A percentile compares a stretch with the other conserved stretches of the same genome.
phyloP scores from a whole-genome alignment of 2,329 filamentous ascomycete species.

The Colletotrichum orchidophilum region DNA sequence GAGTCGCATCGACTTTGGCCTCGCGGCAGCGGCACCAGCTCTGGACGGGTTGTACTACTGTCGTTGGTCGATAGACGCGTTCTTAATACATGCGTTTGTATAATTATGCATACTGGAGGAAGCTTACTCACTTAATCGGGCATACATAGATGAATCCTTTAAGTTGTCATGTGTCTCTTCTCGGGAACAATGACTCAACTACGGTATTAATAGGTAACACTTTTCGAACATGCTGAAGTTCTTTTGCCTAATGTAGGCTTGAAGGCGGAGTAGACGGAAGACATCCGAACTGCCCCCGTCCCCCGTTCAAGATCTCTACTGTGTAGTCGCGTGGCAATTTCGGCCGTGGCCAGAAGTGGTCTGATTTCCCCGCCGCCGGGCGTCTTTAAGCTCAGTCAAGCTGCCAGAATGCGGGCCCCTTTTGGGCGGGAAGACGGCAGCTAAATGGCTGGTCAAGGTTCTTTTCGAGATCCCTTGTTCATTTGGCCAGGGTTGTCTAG shows the following conservation, averaged over 20 bases:
- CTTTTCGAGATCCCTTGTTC: background rate
- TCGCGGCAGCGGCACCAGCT: background rate
- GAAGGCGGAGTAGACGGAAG: background rate
- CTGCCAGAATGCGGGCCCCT: slow-evolving; percentile 6
- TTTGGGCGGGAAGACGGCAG: background rate
- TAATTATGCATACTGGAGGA: no score
- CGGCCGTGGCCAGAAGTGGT: background rate
- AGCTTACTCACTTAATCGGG: no score
- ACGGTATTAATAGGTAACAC: no score
- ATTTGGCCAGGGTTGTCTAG: no score
- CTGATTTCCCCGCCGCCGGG: slow-evolving; percentile 32
- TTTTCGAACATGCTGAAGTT: no score
- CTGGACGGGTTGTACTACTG: background rate
- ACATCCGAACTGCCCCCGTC: background rate
- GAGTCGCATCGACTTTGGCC: background rate
- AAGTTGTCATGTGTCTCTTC: no score
- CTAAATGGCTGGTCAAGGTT: slow-evolving; percentile 16
- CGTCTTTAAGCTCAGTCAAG: background rate
- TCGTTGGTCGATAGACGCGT: slow-evolving; percentile 22
- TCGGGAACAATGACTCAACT: no score
- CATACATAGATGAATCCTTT: no score
- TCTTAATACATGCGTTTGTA: background rate
- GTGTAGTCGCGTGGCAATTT: slow-evolving; percentile 17
- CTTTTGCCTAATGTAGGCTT: background rate
- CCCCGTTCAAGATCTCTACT: background rate